Evolutionary conservation across 108 stramenopile species (phyloP).

Genomic region (Tribonema minus): DNA sequence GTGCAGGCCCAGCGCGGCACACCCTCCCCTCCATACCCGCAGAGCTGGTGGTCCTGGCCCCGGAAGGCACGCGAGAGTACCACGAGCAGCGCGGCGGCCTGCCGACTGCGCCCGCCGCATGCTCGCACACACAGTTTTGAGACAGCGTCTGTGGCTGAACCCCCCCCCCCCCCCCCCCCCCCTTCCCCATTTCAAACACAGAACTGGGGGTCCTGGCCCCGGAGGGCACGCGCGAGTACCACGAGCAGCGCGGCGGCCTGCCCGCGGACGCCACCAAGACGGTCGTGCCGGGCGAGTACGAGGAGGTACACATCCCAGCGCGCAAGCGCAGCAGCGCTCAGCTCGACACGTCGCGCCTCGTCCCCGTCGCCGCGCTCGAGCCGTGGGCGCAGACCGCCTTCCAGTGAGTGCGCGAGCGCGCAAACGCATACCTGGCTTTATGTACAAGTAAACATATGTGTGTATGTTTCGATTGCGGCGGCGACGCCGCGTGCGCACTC

Average conservation of each 20-base stretch:
- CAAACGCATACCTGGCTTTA: too few relatives aligned
- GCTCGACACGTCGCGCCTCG: constrained; percentile 2
- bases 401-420: constrained; percentile 12
- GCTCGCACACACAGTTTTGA: too few relatives aligned
- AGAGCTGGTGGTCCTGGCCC: constrained; percentile 22
- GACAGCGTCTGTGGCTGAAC: too few relatives aligned
- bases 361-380: constrained; percentile 46
- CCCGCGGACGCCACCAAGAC: constrained; percentile 40
- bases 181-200: too few relatives aligned
- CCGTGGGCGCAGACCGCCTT: constrained; percentile 50
- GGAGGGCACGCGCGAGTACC: constrained; percentile 61
- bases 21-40: too few relatives aligned
- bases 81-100: constrained; percentile 36
- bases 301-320: constrained; percentile 55
- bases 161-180: too few relatives aligned
- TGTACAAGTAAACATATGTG: too few relatives aligned
- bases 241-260: constrained; percentile 38
- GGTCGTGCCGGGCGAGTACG: constrained; percentile 45
- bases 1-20: too few relatives aligned
- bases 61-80: constrained; percentile 62
- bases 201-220: constrained; percentile 32
- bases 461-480: too few relatives aligned
- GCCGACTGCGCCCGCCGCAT: too few relatives aligned
- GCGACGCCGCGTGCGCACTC: too few relatives aligned
- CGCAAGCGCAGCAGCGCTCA: neutral